Evolutionary conservation across 2,329 filamentous ascomycete genomes (phyloP).

Genomic region (Monilinia fructigena): DNA sequence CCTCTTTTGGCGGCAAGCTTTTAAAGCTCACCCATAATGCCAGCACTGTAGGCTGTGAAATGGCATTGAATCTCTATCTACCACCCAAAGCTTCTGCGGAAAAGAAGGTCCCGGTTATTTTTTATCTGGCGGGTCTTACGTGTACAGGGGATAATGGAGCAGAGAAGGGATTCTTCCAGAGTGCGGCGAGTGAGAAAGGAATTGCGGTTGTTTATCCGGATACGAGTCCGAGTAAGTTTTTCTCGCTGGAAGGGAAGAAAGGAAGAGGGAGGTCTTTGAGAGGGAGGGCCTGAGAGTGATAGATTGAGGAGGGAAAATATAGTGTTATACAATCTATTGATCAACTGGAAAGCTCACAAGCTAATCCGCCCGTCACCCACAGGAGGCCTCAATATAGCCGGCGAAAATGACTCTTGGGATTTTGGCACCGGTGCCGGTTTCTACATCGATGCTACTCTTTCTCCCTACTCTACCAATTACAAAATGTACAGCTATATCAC

Average conservation of each 20-base stretch:
- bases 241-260: no score
- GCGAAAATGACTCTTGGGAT: conserved; percentile 86
- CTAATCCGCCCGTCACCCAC: neutral
- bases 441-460: conserved; percentile 81
- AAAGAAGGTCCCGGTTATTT: conserved; percentile 68
- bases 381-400: conserved; percentile 74
- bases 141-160: conserved; percentile 87
- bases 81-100: conserved; percentile 63
- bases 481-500: conserved; percentile 94
- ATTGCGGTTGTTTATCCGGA: conserved; percentile 95
- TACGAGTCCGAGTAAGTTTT: conserved; percentile 74
- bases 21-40: conserved; percentile 90
- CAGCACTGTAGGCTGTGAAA: conserved; percentile 75
- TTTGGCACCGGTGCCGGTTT: conserved; percentile 92
- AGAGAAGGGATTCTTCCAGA: conserved; percentile 88
- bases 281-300: neutral
- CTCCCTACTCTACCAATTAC: conserved; percentile 76
- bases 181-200: conserved; percentile 72
- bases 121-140: conserved; percentile 92
- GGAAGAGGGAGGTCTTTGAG: no score
- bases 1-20: conserved; percentile 89
- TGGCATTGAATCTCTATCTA: conserved; percentile 90
- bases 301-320: neutral
- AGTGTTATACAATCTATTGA: neutral
- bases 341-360: neutral